These are phyloP conservation scores for Pelargonium citronellum DNA, from an alignment of 441 rosid genomes.

Conservation along the genomic window DNA sequence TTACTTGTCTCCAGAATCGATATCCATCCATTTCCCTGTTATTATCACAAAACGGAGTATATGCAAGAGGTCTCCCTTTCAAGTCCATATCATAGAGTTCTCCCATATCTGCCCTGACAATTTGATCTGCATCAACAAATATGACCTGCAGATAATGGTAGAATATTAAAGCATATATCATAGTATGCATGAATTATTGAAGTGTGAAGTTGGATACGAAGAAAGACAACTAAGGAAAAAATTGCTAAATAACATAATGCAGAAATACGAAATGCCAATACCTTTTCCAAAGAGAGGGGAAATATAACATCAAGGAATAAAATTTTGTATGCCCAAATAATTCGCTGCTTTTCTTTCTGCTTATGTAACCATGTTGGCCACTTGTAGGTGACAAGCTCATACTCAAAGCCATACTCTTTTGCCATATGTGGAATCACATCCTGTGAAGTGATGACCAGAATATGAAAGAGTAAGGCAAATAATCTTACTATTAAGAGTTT, in stretches of 20 bases:
- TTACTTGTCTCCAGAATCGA: slow-evolving; percentile 96
- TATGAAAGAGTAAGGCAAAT: slow-evolving; percentile 8
- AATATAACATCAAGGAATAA: slow-evolving; percentile 96
- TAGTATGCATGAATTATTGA: no score
- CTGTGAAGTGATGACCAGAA: slow-evolving; percentile 35
- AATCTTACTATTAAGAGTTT: no score
- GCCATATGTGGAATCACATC: slow-evolving; percentile 98
- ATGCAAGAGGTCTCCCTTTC: slow-evolving; percentile 98
- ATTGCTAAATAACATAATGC: not conserved
- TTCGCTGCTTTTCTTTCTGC: slow-evolving; percentile 97
- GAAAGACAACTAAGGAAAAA: not conserved
- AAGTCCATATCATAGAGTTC: slow-evolving; percentile 96
- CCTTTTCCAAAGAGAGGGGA: slow-evolving; percentile 96
- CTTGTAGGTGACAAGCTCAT: slow-evolving; percentile 88
- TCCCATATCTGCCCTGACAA: slow-evolving; percentile 94
- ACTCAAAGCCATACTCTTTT: slow-evolving; percentile 79
- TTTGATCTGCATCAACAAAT: slow-evolving; percentile 98
- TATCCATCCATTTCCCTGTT: slow-evolving; percentile 98
- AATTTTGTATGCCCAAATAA: slow-evolving; percentile 98
- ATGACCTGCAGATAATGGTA: slow-evolving; percentile 57
- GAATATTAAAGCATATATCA: not conserved
- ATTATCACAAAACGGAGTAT: slow-evolving; percentile 97
- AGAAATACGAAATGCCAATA: slow-evolving; percentile 22
- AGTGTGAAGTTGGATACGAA: not conserved
- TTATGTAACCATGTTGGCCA: slow-evolving; percentile 99